Conservation (phyloP, 176 grass and related monocot genomes). For the Phoenix dactylifera region DNA sequence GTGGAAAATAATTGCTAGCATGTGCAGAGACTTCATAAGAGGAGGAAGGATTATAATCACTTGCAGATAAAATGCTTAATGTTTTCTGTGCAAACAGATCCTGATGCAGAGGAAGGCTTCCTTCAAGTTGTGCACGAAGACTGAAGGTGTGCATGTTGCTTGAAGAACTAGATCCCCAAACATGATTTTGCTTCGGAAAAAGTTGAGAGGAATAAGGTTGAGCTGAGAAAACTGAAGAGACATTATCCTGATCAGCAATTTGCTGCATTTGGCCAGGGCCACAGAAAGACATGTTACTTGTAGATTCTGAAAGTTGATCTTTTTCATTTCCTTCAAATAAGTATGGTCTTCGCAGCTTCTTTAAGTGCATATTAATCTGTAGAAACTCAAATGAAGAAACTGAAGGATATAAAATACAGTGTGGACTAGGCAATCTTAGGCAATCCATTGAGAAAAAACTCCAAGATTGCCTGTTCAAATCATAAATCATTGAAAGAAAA, state of each 20-base stretch:
- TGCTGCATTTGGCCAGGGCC: background rate
- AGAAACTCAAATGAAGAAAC: background rate
- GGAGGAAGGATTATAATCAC: constrained; percentile 12
- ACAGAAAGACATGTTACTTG: background rate
- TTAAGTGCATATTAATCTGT: background rate
- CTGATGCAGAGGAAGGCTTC: constrained; percentile 4
- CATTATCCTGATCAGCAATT: background rate
- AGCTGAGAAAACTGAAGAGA: too few relatives aligned
- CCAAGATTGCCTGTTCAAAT: too few relatives aligned
- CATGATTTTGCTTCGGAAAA: background rate
- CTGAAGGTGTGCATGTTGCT: background rate
- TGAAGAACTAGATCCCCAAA: too few relatives aligned
- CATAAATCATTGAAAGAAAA: too few relatives aligned
- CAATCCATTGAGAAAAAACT: too few relatives aligned
- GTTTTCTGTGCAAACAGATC: constrained; percentile 1
- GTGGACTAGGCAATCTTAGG: too few relatives aligned
- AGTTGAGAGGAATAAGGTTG: background rate
- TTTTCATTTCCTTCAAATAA: too few relatives aligned
- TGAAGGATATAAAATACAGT: too few relatives aligned
- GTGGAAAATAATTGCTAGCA: background rate
- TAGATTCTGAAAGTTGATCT: background rate
- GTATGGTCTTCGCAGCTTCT: too few relatives aligned
- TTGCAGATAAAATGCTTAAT: constrained; percentile 8
- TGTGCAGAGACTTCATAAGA: constrained; percentile 3
- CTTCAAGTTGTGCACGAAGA: constrained; percentile 12